Evolutionary conservation across 2,329 filamentous ascomycete species (phyloP), one percentile per base, ranked within the genome.

Genomic region (Chrysoporthe deuterocubensis): DNA sequence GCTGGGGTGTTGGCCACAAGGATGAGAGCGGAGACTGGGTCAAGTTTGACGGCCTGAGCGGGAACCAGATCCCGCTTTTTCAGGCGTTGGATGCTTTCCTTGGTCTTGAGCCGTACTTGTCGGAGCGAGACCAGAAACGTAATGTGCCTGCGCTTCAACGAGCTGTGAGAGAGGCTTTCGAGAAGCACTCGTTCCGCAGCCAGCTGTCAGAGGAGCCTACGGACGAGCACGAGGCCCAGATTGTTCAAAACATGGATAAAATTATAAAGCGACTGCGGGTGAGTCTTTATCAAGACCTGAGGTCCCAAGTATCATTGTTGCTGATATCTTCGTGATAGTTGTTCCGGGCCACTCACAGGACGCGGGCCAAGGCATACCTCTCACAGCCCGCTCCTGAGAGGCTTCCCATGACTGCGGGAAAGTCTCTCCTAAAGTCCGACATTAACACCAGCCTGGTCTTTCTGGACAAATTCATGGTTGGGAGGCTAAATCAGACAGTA

Each of bases 71-170:
- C 1, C 67, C 79, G 13, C 59, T 79, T 18, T 78, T 79, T 59
- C 75, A 77, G 63, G 74, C 73, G 1, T 43, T 80, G 7, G 78
- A 80, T 67, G 77, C 76, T 2, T 79, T 79, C 65, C 68, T 80
- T 13, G 77, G 76, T 1, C 50, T 79, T 26, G 74, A 74, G 8
- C 67, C 62, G 13, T 80, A 79, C 64, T 71, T 80, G 48, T 61
- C 66, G 2, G 65, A 69, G 18, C 64, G 71, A 32, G 70, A 73
- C 3, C 66, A 64, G 69, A 48, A 69, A 18, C 66, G 72, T 40
- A 73, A 75, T 52, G 71, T 79, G 5, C 76, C 76, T 42, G 32
- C 43, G 1, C 62, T 66, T n/a, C 76, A 78, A 69, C 66, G 76
- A 57, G 69, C 63, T 32, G 67, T 78, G 3, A 72, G 69, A 26